Conservation (phyloP, 345 rosid genomes). For the Pistacia integerrima region DNA sequence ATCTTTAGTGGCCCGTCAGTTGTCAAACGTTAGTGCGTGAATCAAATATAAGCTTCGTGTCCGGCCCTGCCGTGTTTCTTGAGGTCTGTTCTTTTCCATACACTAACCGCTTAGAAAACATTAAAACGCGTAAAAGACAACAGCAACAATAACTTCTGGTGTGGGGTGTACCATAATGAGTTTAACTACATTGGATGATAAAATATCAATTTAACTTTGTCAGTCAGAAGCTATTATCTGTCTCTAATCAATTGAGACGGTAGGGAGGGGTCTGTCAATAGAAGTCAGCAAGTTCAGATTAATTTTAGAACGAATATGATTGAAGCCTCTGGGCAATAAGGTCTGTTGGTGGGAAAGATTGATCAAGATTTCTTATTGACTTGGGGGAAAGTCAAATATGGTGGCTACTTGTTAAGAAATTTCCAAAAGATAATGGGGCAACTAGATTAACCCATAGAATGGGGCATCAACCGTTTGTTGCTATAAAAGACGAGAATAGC, state of each 20-base stretch:
- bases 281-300: background rate
- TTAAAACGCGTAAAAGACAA: no score
- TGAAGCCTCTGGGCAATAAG: background rate
- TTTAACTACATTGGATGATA: no score
- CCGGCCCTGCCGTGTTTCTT: no score
- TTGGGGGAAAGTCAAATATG: background rate
- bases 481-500: slow-evolving; percentile 17
- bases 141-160: no score
- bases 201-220: no score
- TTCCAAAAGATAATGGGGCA: background rate
- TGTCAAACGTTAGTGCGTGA: no score
- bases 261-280: background rate
- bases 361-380: background rate
- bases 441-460: background rate
- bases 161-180: no score
- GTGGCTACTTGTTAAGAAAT: background rate
- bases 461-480: background rate
- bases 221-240: no score
- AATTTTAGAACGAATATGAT: background rate
- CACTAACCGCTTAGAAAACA: no score
- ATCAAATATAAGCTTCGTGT: no score
- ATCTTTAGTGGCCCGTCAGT: no score
- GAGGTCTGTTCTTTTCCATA: no score
- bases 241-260: background rate
- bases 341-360: background rate